Conservation (phyloP, 2,329 filamentous ascomycete genomes). For the Ambrosiella xylebori region DNA sequence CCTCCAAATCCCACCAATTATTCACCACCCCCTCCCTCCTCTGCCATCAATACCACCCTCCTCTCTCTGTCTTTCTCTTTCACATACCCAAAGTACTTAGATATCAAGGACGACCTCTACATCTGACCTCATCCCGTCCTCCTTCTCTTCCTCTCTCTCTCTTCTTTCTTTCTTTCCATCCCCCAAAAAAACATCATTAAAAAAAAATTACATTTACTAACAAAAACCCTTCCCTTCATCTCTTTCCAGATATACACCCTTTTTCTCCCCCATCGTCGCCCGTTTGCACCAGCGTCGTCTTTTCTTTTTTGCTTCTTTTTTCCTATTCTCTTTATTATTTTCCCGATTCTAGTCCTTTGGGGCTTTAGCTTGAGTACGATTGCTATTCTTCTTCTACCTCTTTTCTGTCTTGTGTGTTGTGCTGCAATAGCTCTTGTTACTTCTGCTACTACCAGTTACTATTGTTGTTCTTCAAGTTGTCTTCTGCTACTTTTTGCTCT, state of each 20-base stretch:
- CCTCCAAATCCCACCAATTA: background rate
- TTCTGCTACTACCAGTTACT: background rate
- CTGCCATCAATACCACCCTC: background rate
- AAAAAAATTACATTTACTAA: background rate
- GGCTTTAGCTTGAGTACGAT: slow-evolving; percentile 1
- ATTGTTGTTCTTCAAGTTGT: background rate
- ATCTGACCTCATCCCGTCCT: background rate
- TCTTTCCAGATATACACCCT: background rate
- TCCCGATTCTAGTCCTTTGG: background rate
- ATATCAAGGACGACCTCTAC: background rate
- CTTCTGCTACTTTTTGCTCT: background rate
- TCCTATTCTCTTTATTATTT: background rate
- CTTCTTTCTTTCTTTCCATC: slow-evolving; percentile 3
- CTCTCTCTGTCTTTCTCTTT: background rate
- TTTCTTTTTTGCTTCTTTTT: background rate
- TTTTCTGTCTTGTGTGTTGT: background rate
- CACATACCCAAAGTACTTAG: background rate
- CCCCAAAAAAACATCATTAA: background rate
- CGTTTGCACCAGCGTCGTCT: background rate
- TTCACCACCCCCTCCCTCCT: background rate
- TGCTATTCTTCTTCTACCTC: background rate
- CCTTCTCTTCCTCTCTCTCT: slow-evolving; percentile 4
- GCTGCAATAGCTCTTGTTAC: background rate
- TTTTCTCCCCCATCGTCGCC: background rate
- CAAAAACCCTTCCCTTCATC: background rate